Base-by-base conservation (phyloP, 148 eudicot genomes). In the Chenopodium album region DNA sequence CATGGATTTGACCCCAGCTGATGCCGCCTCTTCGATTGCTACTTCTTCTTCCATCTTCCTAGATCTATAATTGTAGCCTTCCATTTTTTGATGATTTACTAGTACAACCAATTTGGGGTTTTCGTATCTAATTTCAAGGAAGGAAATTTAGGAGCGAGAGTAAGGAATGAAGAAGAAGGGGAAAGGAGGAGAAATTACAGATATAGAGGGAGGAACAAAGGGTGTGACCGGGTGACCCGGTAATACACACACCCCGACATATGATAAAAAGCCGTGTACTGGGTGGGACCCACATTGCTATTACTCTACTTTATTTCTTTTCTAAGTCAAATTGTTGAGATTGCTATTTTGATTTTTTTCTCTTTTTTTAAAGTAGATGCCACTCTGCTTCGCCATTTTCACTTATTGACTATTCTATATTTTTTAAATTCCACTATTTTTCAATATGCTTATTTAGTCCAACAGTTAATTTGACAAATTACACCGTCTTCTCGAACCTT, bases 1-100 rank as follows among this genome's bases (percentile, higher is more conserved):
- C 88, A 90, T 87, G 50, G 88, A 87, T 60, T 87, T 83, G 26
- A 90, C 44, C 2, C 89, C 91, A 46, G 87, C 89, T 0, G 88
- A 77, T 2, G 88, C 89, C 0, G 90, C 89, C 64, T 89, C 90
- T 69, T 82, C 72, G 10, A 87, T 79, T 7, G 71, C 84, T 29
- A 68, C 72, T 11, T 84, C 82, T 1, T 87, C 86, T 17, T 83
- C 86, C 85, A 80, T 80, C 80, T 69, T 65, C 41, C 48, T 76
- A 1, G 71, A 68, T 31, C 65, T 71, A 22, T 75, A 59, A 11
- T 60, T n/a, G 34, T 34, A 34, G 4, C 68, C 76, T 66, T 17
- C 60, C 29, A 41, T 83, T 26, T 54, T 48, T 34, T 34, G 2
- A 34, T 34, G 41, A 34, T 34, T 34, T 34, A 34, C 5, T 2